Evolutionary conservation across 768 basidiomycete genomes (phyloP).

Genomic region (Botryobasidium botryosum): DNA sequence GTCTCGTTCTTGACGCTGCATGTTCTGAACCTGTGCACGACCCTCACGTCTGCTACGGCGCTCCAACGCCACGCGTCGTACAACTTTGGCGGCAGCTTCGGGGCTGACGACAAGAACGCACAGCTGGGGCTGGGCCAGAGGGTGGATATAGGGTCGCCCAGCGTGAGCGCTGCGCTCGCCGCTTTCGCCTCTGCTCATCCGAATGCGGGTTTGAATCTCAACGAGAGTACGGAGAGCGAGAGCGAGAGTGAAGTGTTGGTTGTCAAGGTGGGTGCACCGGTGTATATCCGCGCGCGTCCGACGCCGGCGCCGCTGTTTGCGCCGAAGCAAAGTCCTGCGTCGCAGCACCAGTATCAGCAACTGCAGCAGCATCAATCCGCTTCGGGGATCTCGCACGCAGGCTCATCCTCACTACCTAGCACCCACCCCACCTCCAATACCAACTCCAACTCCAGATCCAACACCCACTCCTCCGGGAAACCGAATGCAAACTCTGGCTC

Average conservation of each 20-base stretch:
- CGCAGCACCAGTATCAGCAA: no score
- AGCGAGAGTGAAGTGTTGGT: no score
- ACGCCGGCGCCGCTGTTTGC: no score
- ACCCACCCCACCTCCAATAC: no score
- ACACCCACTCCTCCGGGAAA: background rate
- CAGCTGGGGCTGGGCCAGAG: background rate
- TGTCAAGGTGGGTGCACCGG: background rate
- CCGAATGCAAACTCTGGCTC: no score
- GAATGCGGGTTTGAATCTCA: background rate
- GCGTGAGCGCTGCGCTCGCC: background rate
- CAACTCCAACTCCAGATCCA: background rate
- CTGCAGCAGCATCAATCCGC: no score
- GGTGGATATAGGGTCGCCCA: background rate
- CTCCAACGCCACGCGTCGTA: conserved; percentile 24
- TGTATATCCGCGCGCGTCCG: background rate
- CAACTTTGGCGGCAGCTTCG: background rate
- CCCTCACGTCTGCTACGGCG: conserved; percentile 55
- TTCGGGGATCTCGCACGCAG: no score
- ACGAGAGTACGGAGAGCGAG: no score
- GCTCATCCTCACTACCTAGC: no score
- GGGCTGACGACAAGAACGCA: background rate
- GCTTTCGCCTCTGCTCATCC: background rate
- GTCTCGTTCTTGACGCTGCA: conserved; percentile 84
- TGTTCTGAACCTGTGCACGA: conserved; percentile 82
- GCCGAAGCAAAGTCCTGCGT: no score